Base-by-base conservation (phyloP, 768 basidiomycete species). In the Lactarius quietus region DNA sequence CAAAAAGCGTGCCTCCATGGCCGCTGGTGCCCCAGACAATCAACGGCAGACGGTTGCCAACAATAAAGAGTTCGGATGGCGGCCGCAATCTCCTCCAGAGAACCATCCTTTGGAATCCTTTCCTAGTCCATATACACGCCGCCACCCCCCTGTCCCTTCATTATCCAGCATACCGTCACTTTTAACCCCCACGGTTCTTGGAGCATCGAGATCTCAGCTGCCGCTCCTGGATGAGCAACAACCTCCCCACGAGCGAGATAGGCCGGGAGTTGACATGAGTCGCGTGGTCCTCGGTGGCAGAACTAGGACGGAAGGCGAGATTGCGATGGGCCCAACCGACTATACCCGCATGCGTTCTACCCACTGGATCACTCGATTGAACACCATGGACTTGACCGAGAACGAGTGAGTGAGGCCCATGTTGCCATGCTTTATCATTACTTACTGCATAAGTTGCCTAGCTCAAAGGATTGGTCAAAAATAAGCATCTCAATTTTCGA, bases 301-400 rank as follows among this genome's bases (percentile, higher is more conserved):
- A 36, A 70, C 77, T 3, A 72, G 78, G 31, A 70, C 77, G 3
- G 86, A 84, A 3, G 68, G 73, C 8, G 85, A 86, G 23, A 62
- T 72, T 2, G 68, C 75, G 17, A 63, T 79, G 1, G 71, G 76
- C 14, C 77, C 82, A 0, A 77, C 80, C 23, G 85, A 87, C 63
- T 81, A 87, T 70, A 84, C 83, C 6, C 80, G 86, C 65, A 87
- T 90, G 85, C 85, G 84, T 59, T 83, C 88, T 1, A 79, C 85
- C 0, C 89, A 85, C 71, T 93, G 91, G 90, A 83, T 88, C 75
- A 85, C 92, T 69, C 80, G 76, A 58, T 68, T 93, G 18, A 74
- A 79, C 60, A 78, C 81, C 17, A 80, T 82, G 60, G 77, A 82
- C n/a, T 77, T 86, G 20, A 68, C 79, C 0, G 72, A 75, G 55